phyloP scores from a whole-genome alignment of 305 asterid species.

The Solanum hybrid region DNA sequence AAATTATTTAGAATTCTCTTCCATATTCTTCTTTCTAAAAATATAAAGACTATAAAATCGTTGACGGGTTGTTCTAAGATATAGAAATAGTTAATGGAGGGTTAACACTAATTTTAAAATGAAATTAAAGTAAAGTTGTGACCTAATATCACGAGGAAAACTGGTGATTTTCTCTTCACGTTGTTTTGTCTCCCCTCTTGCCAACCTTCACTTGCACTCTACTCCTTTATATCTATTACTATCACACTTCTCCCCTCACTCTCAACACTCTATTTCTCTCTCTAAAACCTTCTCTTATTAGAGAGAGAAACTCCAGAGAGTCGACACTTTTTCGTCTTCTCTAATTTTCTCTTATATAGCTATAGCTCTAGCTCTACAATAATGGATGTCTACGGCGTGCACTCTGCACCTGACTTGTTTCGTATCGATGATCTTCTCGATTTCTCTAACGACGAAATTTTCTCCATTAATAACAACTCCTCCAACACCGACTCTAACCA shows the following conservation, averaged over 20 bases:
- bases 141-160: not conserved
- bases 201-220: conserved; percentile 4
- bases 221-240: conserved; percentile 1
- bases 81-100: not conserved
- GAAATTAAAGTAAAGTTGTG: not conserved
- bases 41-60: not conserved
- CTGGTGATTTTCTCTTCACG: not conserved
- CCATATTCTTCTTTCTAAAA: not conserved
- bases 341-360: not conserved
- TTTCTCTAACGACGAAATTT: conserved; percentile 41
- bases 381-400: conserved; percentile 50
- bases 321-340: not conserved
- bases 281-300: not conserved
- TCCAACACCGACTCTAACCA: not conserved
- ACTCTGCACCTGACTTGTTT: conserved; percentile 20
- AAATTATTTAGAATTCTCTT: not conserved
- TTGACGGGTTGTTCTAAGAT: not conserved
- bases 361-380: not conserved
- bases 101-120: not conserved
- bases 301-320: not conserved
- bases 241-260: not conserved
- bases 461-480: conserved; percentile 14
- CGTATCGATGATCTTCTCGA: conserved; percentile 53
- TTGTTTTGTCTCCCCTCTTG: conserved; percentile 3
- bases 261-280: not conserved